phyloP scores from a whole-genome alignment of 371 early-diverging fungal genomes.

The Choanephora cucurbitarum region DNA sequence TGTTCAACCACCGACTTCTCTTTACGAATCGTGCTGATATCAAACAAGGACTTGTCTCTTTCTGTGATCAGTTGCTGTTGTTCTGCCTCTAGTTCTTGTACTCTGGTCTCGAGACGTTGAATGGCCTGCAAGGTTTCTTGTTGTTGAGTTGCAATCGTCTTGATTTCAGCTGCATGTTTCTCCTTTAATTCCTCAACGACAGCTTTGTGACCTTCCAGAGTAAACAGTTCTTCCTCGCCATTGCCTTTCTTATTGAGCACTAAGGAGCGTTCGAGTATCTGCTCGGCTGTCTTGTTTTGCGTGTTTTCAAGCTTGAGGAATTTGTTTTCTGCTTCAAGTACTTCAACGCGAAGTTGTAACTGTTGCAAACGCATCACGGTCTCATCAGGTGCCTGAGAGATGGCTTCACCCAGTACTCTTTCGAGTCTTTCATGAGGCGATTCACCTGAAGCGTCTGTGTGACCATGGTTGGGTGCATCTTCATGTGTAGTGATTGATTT shows the following conservation, averaged over 20 bases:
- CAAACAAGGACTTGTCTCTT: conserved; percentile 55
- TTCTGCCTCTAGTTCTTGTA: conserved; percentile 61
- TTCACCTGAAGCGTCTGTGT: conserved; percentile 10
- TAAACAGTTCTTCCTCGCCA: conserved; percentile 21
- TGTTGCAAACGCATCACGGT: conserved; percentile 53
- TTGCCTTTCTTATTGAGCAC: conserved; percentile 30
- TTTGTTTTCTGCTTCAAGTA: conserved; percentile 57
- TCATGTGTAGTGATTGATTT: conserved; percentile 30
- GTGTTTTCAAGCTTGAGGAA: conserved; percentile 50
- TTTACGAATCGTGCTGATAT: conserved; percentile 57
- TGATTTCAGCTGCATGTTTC: conserved; percentile 24
- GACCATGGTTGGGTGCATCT: neutral
- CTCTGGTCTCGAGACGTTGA: conserved; percentile 34
- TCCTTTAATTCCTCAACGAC: conserved; percentile 42
- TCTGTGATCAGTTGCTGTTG: conserved; percentile 60
- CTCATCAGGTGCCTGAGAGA: conserved; percentile 42
- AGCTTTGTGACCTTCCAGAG: conserved; percentile 42
- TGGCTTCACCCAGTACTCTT: conserved; percentile 41
- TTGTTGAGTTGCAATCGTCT: conserved; percentile 26
- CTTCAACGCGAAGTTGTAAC: conserved; percentile 51
- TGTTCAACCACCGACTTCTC: conserved; percentile 46
- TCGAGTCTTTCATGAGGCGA: conserved; percentile 37
- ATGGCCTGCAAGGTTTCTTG: conserved; percentile 21
- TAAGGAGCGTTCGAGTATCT: conserved; percentile 39
- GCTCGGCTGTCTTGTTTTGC: conserved; percentile 42